These are phyloP conservation scores for Hemileccinum impolitum DNA, from an alignment of 768 basidiomycete species.

Conservation along the genomic window DNA sequence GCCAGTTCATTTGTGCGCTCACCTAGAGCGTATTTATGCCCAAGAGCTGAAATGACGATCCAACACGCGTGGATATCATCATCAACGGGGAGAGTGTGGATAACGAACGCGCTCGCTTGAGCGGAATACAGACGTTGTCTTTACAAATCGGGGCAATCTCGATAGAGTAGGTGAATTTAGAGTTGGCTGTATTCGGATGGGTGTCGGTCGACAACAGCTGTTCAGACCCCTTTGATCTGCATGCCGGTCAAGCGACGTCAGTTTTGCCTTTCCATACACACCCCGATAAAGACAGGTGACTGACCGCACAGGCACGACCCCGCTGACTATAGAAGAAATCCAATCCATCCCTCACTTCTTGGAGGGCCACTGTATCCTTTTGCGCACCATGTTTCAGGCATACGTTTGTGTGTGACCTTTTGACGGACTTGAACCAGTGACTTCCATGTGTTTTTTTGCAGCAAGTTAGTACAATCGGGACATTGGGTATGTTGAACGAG, in stretches of 20 bases:
- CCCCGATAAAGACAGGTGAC: conserved; percentile 20
- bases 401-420: conserved; percentile 97
- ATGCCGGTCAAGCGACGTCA: neutral
- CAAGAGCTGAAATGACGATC: conserved; percentile 86
- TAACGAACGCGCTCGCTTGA: conserved; percentile 74
- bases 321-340: conserved; percentile 95
- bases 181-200: conserved; percentile 89
- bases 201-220: conserved; percentile 92
- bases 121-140: conserved; percentile 90
- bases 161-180: conserved; percentile 96
- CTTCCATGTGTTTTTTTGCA: conserved; percentile 99
- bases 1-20: conserved; percentile 79
- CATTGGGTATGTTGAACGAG: conserved; percentile 95
- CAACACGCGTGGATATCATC: conserved; percentile 87
- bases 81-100: conserved; percentile 88
- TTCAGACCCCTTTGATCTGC: conserved; percentile 88
- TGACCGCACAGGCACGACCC: conserved; percentile 86
- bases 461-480: conserved; percentile 91
- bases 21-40: conserved; percentile 91
- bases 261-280: neutral
- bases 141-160: conserved; percentile 98
- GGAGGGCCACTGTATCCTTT: conserved; percentile 91
- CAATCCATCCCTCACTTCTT: conserved; percentile 90
- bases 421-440: conserved; percentile 97
- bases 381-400: conserved; percentile 92